phyloP scores from a whole-genome alignment of 345 rosid genomes.

The Physaria fendleri region DNA sequence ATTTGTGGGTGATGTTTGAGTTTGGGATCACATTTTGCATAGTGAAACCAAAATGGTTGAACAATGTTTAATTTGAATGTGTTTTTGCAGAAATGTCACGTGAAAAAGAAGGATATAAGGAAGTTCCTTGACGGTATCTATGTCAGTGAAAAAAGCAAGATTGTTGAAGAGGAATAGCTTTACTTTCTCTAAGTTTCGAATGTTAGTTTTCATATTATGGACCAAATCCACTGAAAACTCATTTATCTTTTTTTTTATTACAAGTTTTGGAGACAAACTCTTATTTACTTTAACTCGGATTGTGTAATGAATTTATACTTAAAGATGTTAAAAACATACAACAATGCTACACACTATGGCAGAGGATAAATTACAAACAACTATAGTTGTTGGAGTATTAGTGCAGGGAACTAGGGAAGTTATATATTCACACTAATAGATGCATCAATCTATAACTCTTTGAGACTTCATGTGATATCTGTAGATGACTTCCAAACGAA shows the following conservation, averaged over 20 bases:
- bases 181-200: background rate
- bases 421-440: too few species aligned
- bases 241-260: background rate
- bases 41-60: background rate
- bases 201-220: background rate
- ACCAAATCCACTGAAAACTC: background rate
- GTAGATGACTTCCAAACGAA: too few species aligned
- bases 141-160: constrained; percentile 50
- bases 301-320: background rate
- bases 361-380: too few species aligned
- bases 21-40: background rate
- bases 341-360: background rate
- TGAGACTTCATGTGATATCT: too few species aligned
- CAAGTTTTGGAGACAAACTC: background rate
- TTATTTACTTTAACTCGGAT: background rate
- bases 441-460: too few species aligned
- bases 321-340: background rate
- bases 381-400: too few species aligned
- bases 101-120: constrained; percentile 57
- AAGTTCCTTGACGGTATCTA: constrained; percentile 63
- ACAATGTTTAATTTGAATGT: background rate
- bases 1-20: background rate
- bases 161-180: constrained; percentile 30
- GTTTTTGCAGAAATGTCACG: constrained; percentile 46
- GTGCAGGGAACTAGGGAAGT: too few species aligned